Percentiles rank a stretch among this genome's conserved stretches.
phyloP scores from a whole-genome alignment of 192 early-diverging fungal genomes.

The Podila verticillata region DNA sequence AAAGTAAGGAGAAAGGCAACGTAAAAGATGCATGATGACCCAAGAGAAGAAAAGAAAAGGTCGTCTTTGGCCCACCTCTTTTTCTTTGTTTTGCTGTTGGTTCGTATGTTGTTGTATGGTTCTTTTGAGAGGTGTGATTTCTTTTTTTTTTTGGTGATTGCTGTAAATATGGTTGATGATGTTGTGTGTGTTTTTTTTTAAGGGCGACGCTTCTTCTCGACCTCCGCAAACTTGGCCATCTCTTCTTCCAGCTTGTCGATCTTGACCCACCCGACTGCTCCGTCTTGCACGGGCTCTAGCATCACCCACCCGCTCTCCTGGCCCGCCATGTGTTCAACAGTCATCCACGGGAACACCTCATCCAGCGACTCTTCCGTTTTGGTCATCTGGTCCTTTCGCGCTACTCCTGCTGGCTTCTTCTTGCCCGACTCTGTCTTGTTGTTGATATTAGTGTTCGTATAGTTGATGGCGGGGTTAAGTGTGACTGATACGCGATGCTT shows the following conservation, averaged over 20 bases:
- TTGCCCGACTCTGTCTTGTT: constrained; percentile 1
- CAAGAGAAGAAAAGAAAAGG: no score
- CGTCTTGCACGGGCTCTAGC: constrained; percentile 46
- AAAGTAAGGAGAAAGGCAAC: no score
- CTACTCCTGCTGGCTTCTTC: constrained; percentile 16
- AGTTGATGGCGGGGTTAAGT: neutral
- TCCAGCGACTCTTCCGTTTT: constrained; percentile 49
- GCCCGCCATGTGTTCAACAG: constrained; percentile 39
- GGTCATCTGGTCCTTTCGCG: constrained; percentile 26
- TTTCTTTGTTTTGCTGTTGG: no score
- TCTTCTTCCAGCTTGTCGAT: constrained; percentile 47
- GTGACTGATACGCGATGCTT: constrained; percentile 24
- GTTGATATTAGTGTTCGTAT: neutral
- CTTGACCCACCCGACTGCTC: constrained; percentile 50
- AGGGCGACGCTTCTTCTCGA: constrained; percentile 3
- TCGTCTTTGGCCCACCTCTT: no score
- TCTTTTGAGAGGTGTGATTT: no score
- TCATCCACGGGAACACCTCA: constrained; percentile 45
- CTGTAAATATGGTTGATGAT: neutral
- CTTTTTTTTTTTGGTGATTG: neutral
- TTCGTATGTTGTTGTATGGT: no score
- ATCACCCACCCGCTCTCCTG: constrained; percentile 48
- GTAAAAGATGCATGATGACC: no score
- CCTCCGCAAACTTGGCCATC: constrained; percentile 24
- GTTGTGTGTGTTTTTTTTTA: constrained; percentile 6